Evolutionary conservation across 352 stramenopile genomes (phyloP).

Genomic region (Pythium guiyangense): DNA sequence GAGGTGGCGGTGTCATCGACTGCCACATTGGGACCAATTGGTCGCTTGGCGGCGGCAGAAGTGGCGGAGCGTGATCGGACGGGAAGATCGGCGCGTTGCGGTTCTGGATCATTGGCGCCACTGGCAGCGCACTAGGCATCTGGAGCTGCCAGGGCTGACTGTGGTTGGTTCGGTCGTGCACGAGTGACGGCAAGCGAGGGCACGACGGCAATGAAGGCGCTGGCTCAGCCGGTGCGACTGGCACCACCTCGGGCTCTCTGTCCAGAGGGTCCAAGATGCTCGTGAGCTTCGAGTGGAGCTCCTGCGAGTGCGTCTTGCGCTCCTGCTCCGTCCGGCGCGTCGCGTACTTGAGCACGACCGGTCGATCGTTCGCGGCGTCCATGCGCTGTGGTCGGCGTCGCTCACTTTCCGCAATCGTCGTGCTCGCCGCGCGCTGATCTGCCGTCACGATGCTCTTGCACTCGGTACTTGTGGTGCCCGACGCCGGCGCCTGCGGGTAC

Average conservation of each 20-base stretch:
- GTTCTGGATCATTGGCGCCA: neutral
- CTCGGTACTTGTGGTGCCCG: neutral
- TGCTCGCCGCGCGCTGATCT: too few relatives aligned
- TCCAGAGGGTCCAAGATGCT: conserved; percentile 9
- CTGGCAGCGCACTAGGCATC: conserved; percentile 5
- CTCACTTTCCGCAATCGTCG: too few relatives aligned
- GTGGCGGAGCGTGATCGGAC: too few relatives aligned
- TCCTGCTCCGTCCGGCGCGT: neutral
- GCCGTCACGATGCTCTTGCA: neutral
- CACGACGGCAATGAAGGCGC: neutral
- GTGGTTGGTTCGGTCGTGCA: neutral
- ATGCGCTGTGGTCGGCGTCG: too few relatives aligned
- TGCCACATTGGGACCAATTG: too few relatives aligned
- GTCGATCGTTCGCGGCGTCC: neutral
- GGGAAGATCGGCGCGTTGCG: too few relatives aligned
- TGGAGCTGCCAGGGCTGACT: conserved; percentile 13
- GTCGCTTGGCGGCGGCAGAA: too few relatives aligned
- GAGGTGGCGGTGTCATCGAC: neutral
- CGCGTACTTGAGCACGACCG: conserved; percentile 5
- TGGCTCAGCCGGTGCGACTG: neutral
- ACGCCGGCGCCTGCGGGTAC: conserved; percentile 14
- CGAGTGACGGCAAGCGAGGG: neutral
- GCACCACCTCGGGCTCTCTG: neutral
- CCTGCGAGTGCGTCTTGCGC: neutral
- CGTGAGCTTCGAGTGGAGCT: conserved; percentile 8